phyloP scores from a whole-genome alignment of 2,329 filamentous ascomycete genomes.

The Cladorrhinum sp. region DNA sequence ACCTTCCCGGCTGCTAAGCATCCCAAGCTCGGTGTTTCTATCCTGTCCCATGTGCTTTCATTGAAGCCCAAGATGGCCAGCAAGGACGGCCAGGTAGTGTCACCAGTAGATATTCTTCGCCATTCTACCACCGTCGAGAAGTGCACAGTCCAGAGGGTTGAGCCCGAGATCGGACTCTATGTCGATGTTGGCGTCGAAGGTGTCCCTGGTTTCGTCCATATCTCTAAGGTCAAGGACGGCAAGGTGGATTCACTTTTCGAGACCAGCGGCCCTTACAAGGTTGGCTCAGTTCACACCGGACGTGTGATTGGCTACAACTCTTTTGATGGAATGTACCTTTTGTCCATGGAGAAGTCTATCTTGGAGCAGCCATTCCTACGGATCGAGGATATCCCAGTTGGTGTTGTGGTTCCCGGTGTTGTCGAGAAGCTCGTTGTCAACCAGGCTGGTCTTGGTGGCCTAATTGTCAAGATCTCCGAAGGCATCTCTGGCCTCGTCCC shows the following conservation, averaged over 20 bases:
- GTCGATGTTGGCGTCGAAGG: slow-evolving; percentile 66
- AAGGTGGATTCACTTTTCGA: slow-evolving; percentile 82
- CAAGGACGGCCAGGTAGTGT: slow-evolving; percentile 41
- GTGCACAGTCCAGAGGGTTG: slow-evolving; percentile 76
- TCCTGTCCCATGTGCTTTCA: slow-evolving; percentile 78
- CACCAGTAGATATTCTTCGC: slow-evolving; percentile 59
- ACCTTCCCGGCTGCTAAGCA: slow-evolving; percentile 77
- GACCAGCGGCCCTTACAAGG: slow-evolving; percentile 71
- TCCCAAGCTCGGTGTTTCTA: slow-evolving; percentile 81
- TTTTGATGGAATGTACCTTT: slow-evolving; percentile 78
- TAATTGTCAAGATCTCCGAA: slow-evolving; percentile 81
- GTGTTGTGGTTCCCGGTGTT: slow-evolving; percentile 74
- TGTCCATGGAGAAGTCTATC: slow-evolving; percentile 79
- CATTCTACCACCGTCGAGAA: slow-evolving; percentile 74
- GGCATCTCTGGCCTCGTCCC: slow-evolving; percentile 86
- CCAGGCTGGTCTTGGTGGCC: slow-evolving; percentile 71
- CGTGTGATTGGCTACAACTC: slow-evolving; percentile 84
- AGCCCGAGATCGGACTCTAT: slow-evolving; percentile 77
- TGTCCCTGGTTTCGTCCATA: slow-evolving; percentile 85
- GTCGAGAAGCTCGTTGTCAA: slow-evolving; percentile 83
- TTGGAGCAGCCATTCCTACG: slow-evolving; percentile 86
- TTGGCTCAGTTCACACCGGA: slow-evolving; percentile 74
- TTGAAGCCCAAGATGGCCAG: slow-evolving; percentile 49
- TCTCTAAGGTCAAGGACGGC: slow-evolving; percentile 85
- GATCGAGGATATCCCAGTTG: slow-evolving; percentile 84